Evolutionary conservation across 75 land plant species (phyloP), one percentile per base, ranked within the genome.

Genomic region (Pinus tabuliformis): DNA sequence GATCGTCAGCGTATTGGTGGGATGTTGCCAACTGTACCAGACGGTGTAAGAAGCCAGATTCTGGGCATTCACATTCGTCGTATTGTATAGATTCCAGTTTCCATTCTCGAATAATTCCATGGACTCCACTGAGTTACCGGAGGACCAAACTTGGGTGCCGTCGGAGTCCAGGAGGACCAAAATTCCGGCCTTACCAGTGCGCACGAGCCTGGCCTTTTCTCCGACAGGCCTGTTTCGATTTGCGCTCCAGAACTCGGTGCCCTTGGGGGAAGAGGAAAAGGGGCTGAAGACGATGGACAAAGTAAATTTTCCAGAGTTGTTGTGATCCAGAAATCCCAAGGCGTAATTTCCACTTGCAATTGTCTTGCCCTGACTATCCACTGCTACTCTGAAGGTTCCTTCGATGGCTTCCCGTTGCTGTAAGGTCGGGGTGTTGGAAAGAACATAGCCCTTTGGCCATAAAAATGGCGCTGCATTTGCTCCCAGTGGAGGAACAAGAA

Each of bases 211-310:
- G 33, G 30, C 28, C 14, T 62, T 62, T 9, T 28, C 36, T 13
- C 64, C 36, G 33, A 62, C 36, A 14, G 64, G 64, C 13, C 14
- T 62, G 64, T 62, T 62, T 62, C 64, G 24, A 28, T 62, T 62
- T 16, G 64, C 64, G 64, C 64, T 62, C 64, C 64, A 62, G 64
- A 62, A 24, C 22, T 62, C 36, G 24, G 64, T 62, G 36, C 64
- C 64, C 6, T 62, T 62, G 33, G 64, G 64, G 33, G 64, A 62
- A 20, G 22, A 30, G 1, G 30, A 30, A 33, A 13, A 62, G 1
- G 63, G 63, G 26, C 9, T 62, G 30, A 62, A 62, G 26, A 62
- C 26, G 63, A 62, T 24, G 63, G 63, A 62, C 11, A 62, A 26
- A 62, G 63, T 62, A 12, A 62, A 62, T 3, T 24, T 62, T 0